phyloP scores from a whole-genome alignment of 202 grass and related monocot genomes.

The Carex arenaria region DNA sequence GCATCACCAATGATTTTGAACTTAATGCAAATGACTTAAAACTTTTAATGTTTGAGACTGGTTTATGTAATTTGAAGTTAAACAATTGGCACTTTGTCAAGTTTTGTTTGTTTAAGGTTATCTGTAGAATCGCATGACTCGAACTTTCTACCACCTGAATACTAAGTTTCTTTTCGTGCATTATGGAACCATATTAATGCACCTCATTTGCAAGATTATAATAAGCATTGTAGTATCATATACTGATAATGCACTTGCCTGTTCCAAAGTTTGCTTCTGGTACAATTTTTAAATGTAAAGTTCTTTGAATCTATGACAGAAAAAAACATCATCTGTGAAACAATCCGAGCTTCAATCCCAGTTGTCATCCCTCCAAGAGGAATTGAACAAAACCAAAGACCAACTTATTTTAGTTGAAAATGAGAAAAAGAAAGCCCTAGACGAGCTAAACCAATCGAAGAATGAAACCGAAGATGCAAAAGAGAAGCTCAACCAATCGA shows the following conservation, averaged over 20 bases:
- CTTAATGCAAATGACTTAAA: background rate
- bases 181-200: background rate
- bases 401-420: constrained; percentile 59
- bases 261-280: background rate
- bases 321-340: constrained; percentile 36
- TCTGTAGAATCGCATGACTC: background rate
- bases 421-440: constrained; percentile 45
- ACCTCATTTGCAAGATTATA: background rate
- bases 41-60: background rate
- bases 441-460: constrained; percentile 59
- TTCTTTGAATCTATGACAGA: constrained; percentile 25
- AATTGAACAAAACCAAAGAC: constrained; percentile 56
- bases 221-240: background rate
- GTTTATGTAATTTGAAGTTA: background rate
- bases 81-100: background rate
- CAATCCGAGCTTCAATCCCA: constrained; percentile 49
- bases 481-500: constrained; percentile 50
- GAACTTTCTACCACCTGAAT: background rate
- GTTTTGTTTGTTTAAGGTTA: background rate
- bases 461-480: constrained; percentile 59
- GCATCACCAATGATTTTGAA: background rate
- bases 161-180: background rate
- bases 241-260: background rate
- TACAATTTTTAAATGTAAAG: constrained; percentile 4
- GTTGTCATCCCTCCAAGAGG: constrained; percentile 41